phyloP scores from a whole-genome alignment of 768 basidiomycete genomes.

The Chlorophyllum brunneum region DNA sequence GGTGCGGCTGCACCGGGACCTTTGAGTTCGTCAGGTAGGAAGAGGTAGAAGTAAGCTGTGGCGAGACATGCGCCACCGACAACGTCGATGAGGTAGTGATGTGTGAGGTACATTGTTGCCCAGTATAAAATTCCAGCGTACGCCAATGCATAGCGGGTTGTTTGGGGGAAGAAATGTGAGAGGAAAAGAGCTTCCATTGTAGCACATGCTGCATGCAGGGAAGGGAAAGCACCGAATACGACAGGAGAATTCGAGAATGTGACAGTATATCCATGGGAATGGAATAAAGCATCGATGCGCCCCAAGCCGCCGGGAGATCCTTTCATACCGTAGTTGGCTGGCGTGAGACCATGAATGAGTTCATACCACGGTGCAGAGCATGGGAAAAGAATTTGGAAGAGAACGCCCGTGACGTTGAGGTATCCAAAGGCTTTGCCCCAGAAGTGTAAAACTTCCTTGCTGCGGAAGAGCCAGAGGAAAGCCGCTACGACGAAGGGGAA shows the following conservation, averaged over 20 bases:
- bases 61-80: constrained; percentile 92
- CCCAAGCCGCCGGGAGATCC: constrained; percentile 93
- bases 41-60: constrained; percentile 81
- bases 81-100: constrained; percentile 98
- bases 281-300: constrained; percentile 88
- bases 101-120: constrained; percentile 98
- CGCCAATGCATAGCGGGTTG: constrained; percentile 64
- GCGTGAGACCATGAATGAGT: constrained; percentile 92
- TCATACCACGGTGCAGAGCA: constrained; percentile 99
- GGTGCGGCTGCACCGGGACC: constrained; percentile 46
- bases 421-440: constrained; percentile 91
- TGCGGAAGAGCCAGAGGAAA: constrained; percentile 86
- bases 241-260: constrained; percentile 86
- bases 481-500: constrained; percentile 85
- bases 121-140: constrained; percentile 90
- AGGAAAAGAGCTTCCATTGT: constrained; percentile 93
- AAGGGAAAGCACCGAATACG: constrained; percentile 96
- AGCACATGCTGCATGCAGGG: constrained; percentile 85
- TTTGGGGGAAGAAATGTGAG: constrained; percentile 89
- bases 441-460: constrained; percentile 72
- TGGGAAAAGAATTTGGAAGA: constrained; percentile 85
- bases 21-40: constrained; percentile 78
- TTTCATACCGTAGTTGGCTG: constrained; percentile 87
- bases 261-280: constrained; percentile 67
- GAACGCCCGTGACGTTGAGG: constrained; percentile 86